Conservation (phyloP, 176 grass and related monocot genomes). For the Bromus sterilis region DNA sequence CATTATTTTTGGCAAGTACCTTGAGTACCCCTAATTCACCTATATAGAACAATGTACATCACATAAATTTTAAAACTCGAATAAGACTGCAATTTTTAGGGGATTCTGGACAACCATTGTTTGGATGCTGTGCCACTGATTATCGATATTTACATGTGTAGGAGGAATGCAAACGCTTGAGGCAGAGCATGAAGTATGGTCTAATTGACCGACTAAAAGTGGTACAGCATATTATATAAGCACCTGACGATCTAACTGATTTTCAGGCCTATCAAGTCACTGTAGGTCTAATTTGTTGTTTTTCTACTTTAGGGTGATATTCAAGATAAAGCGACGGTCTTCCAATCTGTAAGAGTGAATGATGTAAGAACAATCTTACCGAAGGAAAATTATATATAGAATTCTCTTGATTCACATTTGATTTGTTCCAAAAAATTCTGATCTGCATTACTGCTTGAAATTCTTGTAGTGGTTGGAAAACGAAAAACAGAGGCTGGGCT, state of each 20-base stretch:
- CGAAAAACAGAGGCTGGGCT: constrained; percentile 70
- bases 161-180: constrained; percentile 91
- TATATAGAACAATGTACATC: neutral
- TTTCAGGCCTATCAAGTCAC: constrained; percentile 3
- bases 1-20: neutral
- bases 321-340: constrained; percentile 64
- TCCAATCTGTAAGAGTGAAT: constrained; percentile 81
- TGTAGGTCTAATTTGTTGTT: constrained; percentile 32
- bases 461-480: constrained; percentile 73
- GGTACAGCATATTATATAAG: constrained; percentile 50
- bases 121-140: neutral
- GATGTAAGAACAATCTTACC: constrained; percentile 48
- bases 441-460: constrained; percentile 13
- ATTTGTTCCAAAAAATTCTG: constrained; percentile 20
- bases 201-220: constrained; percentile 79
- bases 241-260: constrained; percentile 15
- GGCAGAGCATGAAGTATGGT: constrained; percentile 85
- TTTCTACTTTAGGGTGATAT: constrained; percentile 56
- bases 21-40: neutral
- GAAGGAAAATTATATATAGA: constrained; percentile 12
- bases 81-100: neutral
- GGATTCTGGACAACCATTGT: neutral
- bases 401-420: neutral
- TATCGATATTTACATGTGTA: constrained; percentile 35
- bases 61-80: neutral